Conservation (phyloP, 306 rosid genomes). For the Herpetospermum pedunculosum region DNA sequence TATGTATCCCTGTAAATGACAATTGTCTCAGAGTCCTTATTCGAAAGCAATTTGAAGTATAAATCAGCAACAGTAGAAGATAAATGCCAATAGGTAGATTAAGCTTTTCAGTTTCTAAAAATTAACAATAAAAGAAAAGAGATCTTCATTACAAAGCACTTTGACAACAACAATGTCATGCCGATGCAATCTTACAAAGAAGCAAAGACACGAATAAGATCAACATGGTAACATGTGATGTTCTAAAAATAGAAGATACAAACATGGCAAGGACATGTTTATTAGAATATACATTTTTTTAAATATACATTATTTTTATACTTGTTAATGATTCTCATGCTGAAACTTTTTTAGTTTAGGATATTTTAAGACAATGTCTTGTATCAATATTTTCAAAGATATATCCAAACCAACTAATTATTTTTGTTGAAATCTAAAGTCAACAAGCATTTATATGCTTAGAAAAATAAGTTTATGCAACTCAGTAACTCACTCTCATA, state of each 20-base stretch:
- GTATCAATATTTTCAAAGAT: neutral
- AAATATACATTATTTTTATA: neutral
- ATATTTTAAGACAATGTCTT: neutral
- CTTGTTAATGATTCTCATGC: neutral
- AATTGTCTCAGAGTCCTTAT: neutral
- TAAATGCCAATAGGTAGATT: neutral
- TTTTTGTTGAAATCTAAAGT: too few species aligned
- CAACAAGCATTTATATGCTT: neutral
- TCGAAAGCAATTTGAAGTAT: neutral
- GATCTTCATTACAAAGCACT: neutral
- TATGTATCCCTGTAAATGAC: constrained; percentile 54
- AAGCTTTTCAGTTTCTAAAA: neutral
- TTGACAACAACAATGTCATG: neutral
- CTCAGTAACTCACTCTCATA: too few species aligned
- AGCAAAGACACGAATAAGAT: neutral
- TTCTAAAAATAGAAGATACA: neutral
- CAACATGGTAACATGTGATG: neutral
- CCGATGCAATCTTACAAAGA: neutral
- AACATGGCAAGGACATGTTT: neutral
- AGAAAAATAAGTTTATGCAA: too few species aligned
- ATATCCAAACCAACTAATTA: neutral
- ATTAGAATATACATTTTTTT: neutral
- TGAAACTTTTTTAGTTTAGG: neutral
- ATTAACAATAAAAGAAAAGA: neutral
- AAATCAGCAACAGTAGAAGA: neutral